phyloP scores from a whole-genome alignment of 169 alveolate species.

The Eimeria acervulina region DNA sequence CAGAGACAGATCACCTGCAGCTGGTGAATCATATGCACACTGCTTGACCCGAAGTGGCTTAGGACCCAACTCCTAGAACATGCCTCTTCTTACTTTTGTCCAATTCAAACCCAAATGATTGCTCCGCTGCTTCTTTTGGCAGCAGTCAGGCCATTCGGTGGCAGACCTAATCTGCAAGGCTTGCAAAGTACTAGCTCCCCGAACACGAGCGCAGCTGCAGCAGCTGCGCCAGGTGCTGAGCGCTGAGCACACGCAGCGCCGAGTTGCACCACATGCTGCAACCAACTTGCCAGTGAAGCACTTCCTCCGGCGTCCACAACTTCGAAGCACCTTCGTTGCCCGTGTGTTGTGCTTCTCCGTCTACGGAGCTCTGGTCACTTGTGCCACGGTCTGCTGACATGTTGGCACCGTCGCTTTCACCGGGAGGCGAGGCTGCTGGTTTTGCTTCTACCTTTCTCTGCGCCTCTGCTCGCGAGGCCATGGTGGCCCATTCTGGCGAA shows the following conservation, averaged over 20 bases:
- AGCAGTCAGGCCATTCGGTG: not conserved
- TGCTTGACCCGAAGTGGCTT: not conserved
- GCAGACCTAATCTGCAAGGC: not conserved
- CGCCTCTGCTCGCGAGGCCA: not conserved
- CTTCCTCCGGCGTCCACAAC: slow-evolving; percentile 65
- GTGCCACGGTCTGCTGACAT: not conserved
- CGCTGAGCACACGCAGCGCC: slow-evolving; percentile 35
- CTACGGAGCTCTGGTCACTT: not conserved
- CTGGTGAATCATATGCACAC: not conserved
- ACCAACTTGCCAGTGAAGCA: slow-evolving; percentile 55
- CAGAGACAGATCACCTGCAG: not conserved
- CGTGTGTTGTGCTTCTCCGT: not conserved
- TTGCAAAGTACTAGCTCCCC: not conserved
- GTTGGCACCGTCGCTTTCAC: not conserved
- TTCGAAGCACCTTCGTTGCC: not conserved
- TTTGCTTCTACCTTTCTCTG: not conserved
- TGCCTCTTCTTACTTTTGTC: not conserved
- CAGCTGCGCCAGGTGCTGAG: slow-evolving; percentile 24
- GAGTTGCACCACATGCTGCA: slow-evolving; percentile 76
- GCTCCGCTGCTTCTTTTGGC: not conserved
- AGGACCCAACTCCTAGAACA: not conserved
- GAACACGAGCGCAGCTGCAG: not conserved
- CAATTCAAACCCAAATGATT: not conserved
- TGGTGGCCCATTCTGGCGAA: not conserved
- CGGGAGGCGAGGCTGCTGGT: not conserved